Evolutionary conservation across 2,329 filamentous ascomycete genomes (phyloP).

Genomic region (Zasmidium cellare): DNA sequence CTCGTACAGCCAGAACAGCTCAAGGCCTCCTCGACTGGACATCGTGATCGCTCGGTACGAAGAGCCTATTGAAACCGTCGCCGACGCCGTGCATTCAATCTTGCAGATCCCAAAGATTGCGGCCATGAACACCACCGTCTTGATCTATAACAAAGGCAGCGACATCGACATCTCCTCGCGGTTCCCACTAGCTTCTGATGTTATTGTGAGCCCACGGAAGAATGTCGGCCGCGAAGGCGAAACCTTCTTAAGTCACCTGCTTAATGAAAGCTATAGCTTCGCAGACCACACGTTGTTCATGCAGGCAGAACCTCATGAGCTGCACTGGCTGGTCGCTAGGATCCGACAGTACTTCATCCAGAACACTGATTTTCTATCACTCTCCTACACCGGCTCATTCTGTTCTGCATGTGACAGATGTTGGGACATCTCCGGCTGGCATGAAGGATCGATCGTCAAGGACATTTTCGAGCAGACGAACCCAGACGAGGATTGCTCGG

Average conservation of each 20-base stretch:
- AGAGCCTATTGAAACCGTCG: slow-evolving; percentile 11
- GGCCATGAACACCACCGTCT: slow-evolving; percentile 5
- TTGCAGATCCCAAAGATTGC: slow-evolving; percentile 4
- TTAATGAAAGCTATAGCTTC: slow-evolving; percentile 43
- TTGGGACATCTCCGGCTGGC: slow-evolving; percentile 9
- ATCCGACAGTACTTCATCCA: slow-evolving; percentile 10
- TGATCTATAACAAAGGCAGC: slow-evolving; percentile 19
- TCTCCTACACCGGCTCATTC: slow-evolving; percentile 11
- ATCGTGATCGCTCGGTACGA: slow-evolving; percentile 19
- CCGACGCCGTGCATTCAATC: slow-evolving; percentile 8
- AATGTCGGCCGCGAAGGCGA: slow-evolving; percentile 49
- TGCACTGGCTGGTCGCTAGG: slow-evolving; percentile 38
- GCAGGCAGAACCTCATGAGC: slow-evolving; percentile 47
- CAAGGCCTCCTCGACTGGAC: neutral
- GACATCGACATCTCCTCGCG: neutral
- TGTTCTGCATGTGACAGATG: slow-evolving; percentile 10
- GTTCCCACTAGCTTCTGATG: slow-evolving; percentile 4
- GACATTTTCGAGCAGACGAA: slow-evolving; percentile 8
- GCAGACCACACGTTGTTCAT: slow-evolving; percentile 51
- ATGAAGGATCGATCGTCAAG: neutral
- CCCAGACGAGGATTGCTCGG: slow-evolving; percentile 2
- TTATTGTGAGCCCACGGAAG: slow-evolving; percentile 29
- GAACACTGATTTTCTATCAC: slow-evolving; percentile 26
- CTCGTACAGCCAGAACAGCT: neutral
- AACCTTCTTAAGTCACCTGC: slow-evolving; percentile 49